Percentiles rank a stretch among this genome's conserved stretches.
Conservation (phyloP, 108 stramenopile genomes). For the Skeletonema tropicum region DNA sequence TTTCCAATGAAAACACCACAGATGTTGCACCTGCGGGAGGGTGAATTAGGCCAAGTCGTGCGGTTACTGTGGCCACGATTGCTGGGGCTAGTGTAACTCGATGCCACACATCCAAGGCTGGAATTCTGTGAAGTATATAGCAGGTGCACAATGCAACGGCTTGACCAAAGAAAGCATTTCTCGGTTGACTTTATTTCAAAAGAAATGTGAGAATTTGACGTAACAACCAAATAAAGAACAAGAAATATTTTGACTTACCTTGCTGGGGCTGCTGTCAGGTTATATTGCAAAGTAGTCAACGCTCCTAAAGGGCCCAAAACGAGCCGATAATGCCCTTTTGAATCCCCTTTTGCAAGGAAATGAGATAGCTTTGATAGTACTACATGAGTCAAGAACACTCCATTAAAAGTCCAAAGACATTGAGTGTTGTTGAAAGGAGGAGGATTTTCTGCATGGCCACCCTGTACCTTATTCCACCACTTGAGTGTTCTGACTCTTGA, state of each 20-base stretch:
- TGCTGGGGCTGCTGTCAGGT: slow-evolving; percentile 28
- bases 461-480: slow-evolving; percentile 20
- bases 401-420: slow-evolving; percentile 28
- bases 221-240: no score
- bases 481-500: slow-evolving; percentile 18
- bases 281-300: slow-evolving; percentile 23
- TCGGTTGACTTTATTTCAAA: slow-evolving; percentile 11
- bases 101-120: not conserved
- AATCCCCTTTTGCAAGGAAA: not conserved
- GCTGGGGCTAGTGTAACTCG: slow-evolving; percentile 21
- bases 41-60: slow-evolving; percentile 22
- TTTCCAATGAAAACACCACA: slow-evolving; percentile 9
- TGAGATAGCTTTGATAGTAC: slow-evolving; percentile 10
- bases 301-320: slow-evolving; percentile 24
- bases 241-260: no score
- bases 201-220: no score
- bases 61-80: slow-evolving; percentile 11
- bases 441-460: slow-evolving; percentile 26
- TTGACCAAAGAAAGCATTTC: slow-evolving; percentile 27
- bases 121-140: not conserved
- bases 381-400: slow-evolving; percentile 8
- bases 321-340: not conserved
- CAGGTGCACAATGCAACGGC: slow-evolving; percentile 11
- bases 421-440: slow-evolving; percentile 15
- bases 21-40: slow-evolving; percentile 28